Conservation (phyloP, 805 yeast genomes). For the Myxozyma kluyveri region DNA sequence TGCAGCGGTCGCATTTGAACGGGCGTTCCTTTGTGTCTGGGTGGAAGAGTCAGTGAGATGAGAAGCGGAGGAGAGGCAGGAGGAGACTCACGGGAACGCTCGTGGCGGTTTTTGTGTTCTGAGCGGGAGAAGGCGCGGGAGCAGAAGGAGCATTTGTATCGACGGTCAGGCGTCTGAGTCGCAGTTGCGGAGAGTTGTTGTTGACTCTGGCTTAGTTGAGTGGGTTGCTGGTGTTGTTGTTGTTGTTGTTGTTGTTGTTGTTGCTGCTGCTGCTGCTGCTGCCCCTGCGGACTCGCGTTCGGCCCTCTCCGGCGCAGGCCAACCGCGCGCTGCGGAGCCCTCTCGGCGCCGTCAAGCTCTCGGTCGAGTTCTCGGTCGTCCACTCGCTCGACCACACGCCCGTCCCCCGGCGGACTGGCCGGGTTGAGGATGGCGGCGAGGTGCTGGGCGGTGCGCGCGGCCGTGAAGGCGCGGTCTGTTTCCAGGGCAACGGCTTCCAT, state of each 20-base stretch:
- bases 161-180: constrained; percentile 52
- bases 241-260: background rate
- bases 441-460: background rate
- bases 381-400: too few relatives aligned
- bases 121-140: constrained; percentile 76
- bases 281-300: too few relatives aligned
- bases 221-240: background rate
- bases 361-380: too few relatives aligned
- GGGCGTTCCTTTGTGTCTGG: constrained; percentile 71
- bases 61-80: background rate
- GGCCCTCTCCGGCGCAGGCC: too few relatives aligned
- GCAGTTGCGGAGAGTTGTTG: too few relatives aligned
- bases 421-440: background rate
- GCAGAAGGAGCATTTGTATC: constrained; percentile 75
- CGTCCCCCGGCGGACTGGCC: background rate
- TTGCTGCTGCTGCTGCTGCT: too few relatives aligned
- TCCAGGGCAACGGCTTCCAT: background rate
- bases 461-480: background rate
- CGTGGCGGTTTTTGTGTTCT: constrained; percentile 76
- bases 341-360: too few relatives aligned
- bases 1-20: constrained; percentile 67
- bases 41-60: background rate
- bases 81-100: constrained; percentile 52
- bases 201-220: too few relatives aligned
- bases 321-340: too few relatives aligned